These are phyloP conservation scores for Tylopilus intermedius DNA, from an alignment of 768 basidiomycete species.

Conservation along the genomic window DNA sequence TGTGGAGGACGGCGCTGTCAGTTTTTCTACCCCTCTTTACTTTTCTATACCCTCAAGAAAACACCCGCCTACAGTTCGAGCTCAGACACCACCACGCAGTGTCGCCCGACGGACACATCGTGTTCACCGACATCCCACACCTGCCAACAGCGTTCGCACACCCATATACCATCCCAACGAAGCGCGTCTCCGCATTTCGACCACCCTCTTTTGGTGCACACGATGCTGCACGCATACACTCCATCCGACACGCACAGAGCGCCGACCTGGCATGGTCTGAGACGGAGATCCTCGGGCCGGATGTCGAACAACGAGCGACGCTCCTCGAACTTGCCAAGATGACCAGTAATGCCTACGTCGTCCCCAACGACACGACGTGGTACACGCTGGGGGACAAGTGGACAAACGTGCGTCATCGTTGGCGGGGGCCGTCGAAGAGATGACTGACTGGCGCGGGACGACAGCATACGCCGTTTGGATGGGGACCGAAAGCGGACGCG, in stretches of 20 bases:
- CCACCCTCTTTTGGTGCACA: conserved; percentile 47
- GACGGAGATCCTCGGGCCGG: conserved; percentile 68
- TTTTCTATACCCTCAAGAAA: conserved; percentile 11
- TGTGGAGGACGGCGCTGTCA: conserved; percentile 43
- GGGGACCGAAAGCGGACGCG: conserved; percentile 84
- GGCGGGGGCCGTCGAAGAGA: background rate
- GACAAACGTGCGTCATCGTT: conserved; percentile 41
- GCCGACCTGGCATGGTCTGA: conserved; percentile 59
- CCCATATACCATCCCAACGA: conserved; percentile 37
- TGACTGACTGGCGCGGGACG: background rate
- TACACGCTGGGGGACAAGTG: conserved; percentile 67
- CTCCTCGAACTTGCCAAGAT: conserved; percentile 87
- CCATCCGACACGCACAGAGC: conserved; percentile 43
- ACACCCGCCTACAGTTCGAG: conserved; percentile 41
- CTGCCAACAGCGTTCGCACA: conserved; percentile 9
- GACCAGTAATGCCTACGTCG: conserved; percentile 86
- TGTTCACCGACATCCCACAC: conserved; percentile 48
- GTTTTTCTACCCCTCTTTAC: conserved; percentile 41
- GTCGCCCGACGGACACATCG: conserved; percentile 41
- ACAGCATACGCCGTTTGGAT: conserved; percentile 70
- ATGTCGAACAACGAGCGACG: conserved; percentile 71
- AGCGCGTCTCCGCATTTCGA: conserved; percentile 35
- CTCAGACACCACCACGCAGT: conserved; percentile 61
- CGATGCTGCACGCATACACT: conserved; percentile 41
- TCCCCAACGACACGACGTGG: conserved; percentile 63